Percentiles rank a stretch among this genome's conserved stretches.
These are phyloP conservation scores for Boletus patriciae DNA, from an alignment of 768 basidiomycete genomes.

Conservation along the genomic window DNA sequence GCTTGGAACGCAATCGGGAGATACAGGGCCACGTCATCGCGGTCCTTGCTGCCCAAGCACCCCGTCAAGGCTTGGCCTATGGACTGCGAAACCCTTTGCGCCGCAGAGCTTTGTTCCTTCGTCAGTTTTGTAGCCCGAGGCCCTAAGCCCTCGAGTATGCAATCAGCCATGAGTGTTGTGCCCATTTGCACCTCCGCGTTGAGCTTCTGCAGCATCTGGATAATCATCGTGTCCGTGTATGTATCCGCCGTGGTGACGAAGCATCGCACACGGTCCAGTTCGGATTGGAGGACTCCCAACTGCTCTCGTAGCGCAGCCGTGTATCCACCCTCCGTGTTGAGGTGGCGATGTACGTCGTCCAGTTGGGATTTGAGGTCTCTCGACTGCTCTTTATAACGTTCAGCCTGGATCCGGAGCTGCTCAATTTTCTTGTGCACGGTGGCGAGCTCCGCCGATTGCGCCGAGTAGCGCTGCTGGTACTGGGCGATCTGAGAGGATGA, in stretches of 20 bases:
- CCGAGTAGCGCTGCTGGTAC: background rate
- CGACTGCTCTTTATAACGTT: constrained; percentile 1
- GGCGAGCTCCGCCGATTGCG: background rate
- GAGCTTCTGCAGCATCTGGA: constrained; percentile 2
- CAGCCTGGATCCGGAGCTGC: background rate
- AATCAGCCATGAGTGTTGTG: constrained; percentile 10
- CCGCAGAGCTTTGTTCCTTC: background rate
- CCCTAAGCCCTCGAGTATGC: background rate
- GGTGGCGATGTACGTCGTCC: no score
- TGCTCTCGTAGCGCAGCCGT: no score
- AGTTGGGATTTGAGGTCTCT: no score
- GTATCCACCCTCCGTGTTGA: no score
- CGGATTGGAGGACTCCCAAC: no score
- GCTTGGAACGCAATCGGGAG: constrained; percentile 15
- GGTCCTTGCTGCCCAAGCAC: background rate
- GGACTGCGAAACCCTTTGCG: background rate
- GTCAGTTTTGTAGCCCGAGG: background rate
- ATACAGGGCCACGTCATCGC: background rate
- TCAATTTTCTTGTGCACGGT: background rate
- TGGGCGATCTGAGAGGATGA: no score
- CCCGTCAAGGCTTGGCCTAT: constrained; percentile 2
- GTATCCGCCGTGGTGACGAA: constrained; percentile 7
- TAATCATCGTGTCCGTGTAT: constrained; percentile 7
- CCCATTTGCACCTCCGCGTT: constrained; percentile 14
- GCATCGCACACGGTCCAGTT: constrained; percentile 1